A percentile compares a stretch with the other conserved stretches of the same genome.
Conservation (phyloP, 2,329 filamentous ascomycete species). For the Ceratocystis diversiconidia region DNA sequence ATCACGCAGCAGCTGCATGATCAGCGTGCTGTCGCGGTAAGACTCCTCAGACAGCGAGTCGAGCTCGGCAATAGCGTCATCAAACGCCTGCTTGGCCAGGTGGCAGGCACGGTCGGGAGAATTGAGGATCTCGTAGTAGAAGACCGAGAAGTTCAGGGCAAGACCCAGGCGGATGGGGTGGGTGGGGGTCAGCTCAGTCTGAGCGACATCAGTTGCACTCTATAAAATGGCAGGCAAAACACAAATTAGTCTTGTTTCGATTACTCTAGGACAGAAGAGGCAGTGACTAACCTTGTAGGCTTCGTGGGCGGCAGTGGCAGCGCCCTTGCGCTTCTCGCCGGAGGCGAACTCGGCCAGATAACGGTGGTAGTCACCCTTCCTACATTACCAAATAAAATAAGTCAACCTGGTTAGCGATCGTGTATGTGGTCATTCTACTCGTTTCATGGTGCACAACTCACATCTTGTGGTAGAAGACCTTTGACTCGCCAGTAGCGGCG, state of each 20-base stretch:
- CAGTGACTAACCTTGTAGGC: conserved; percentile 96
- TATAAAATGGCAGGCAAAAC: conserved; percentile 24
- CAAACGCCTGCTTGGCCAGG: conserved; percentile 96
- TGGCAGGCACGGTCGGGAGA: conserved; percentile 96
- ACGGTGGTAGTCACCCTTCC: conserved; percentile 98
- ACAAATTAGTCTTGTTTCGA: no score
- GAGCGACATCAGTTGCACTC: conserved; percentile 94
- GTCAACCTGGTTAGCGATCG: conserved; percentile 9
- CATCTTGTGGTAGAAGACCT: conserved; percentile 99
- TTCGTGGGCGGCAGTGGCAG: conserved; percentile 86
- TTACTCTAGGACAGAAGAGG: conserved; percentile 33
- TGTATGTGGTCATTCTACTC: neutral
- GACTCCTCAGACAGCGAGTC: conserved; percentile 96
- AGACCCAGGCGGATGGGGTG: conserved; percentile 97
- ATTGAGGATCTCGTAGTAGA: conserved; percentile 99
- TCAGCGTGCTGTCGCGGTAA: conserved; percentile 96
- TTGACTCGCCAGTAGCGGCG: conserved; percentile 92
- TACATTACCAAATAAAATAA: conserved; percentile 26
- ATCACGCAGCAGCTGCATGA: conserved; percentile 98
- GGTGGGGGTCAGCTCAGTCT: conserved; percentile 92
- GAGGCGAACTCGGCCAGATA: conserved; percentile 95
- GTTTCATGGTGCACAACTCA: conserved; percentile 35
- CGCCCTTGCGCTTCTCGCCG: conserved; percentile 87
- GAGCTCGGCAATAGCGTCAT: conserved; percentile 94
- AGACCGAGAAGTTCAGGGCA: conserved; percentile 97